Percentiles rank a stretch among this genome's conserved stretches.
Evolutionary conservation across 2,329 filamentous ascomycete genomes (phyloP).

Genomic region (Hirsutella thompsonii): DNA sequence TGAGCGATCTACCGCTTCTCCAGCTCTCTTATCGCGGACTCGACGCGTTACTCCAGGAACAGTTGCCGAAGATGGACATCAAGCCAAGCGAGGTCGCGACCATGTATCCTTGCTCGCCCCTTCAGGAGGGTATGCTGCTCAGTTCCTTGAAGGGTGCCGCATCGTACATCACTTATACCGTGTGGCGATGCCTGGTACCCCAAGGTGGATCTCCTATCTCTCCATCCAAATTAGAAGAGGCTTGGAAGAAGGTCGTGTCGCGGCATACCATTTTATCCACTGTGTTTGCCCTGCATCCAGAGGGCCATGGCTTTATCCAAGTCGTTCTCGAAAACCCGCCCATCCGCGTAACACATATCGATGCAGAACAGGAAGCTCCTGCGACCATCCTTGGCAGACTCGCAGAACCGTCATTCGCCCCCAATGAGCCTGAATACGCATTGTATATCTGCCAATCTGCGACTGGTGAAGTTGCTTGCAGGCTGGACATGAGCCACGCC

Average conservation of each 20-base stretch:
- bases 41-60: constrained; percentile 1
- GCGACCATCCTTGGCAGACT: not conserved
- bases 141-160: constrained; percentile 12
- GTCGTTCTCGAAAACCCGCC: constrained; percentile 2
- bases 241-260: constrained; percentile 6
- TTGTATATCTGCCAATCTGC: constrained; percentile 6
- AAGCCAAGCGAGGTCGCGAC: constrained; percentile 1
- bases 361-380: not conserved
- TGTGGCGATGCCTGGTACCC: constrained; percentile 6
- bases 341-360: constrained; percentile 1
- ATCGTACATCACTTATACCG: constrained; percentile 9
- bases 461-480: constrained; percentile 8
- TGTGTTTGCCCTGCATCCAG: constrained; percentile 5
- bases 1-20: constrained; percentile 21
- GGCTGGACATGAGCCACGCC: constrained; percentile 19
- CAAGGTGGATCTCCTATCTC: not conserved
- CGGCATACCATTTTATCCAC: constrained; percentile 4
- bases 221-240: constrained; percentile 2
- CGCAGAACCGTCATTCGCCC: constrained; percentile 1
- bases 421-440: constrained; percentile 4
- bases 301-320: constrained; percentile 5
- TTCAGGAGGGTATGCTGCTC: constrained; percentile 23
- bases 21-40: constrained; percentile 5
- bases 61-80: constrained; percentile 3
- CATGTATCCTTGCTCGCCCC: constrained; percentile 22